These are phyloP conservation scores for Silene uniflora DNA, from an alignment of 148 eudicot genomes.

Conservation along the genomic window DNA sequence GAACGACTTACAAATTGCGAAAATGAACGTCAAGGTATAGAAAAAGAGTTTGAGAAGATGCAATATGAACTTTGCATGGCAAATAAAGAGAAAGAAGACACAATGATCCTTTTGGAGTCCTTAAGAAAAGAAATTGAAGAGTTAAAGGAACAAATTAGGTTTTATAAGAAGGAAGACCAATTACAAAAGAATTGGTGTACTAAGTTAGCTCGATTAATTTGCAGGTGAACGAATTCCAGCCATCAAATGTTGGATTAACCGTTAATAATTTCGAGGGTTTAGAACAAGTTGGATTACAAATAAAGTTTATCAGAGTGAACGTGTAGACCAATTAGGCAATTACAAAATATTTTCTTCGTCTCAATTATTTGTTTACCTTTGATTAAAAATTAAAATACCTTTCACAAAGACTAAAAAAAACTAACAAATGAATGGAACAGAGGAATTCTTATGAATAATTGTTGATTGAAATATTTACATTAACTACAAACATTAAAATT, in stretches of 20 bases:
- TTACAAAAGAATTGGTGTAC: not conserved
- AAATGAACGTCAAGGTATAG: not conserved
- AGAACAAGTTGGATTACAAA: too few species aligned
- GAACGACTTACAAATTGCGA: not conserved
- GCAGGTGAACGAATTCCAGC: not conserved
- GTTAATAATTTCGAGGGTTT: too few species aligned
- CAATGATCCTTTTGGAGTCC: conserved; percentile 1
- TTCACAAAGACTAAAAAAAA: too few species aligned
- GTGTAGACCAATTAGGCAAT: too few species aligned
- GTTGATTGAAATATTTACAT: too few species aligned
- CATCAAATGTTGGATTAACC: conserved; percentile 4
- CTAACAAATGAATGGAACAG: too few species aligned
- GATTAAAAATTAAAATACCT: too few species aligned
- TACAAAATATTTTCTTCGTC: too few species aligned
- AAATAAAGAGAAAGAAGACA: not conserved
- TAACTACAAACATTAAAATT: too few species aligned
- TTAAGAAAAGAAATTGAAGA: conserved; percentile 9
- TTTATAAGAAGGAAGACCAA: not conserved
- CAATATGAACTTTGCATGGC: conserved; percentile 4
- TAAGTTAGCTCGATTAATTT: not conserved
- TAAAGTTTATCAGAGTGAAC: too few species aligned
- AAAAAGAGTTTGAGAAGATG: not conserved
- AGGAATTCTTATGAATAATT: too few species aligned
- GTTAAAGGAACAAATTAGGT: conserved; percentile 8
- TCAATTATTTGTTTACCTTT: too few species aligned